phyloP scores from a whole-genome alignment of 805 yeast genomes.

The Lipomyces yamanashiensis region DNA sequence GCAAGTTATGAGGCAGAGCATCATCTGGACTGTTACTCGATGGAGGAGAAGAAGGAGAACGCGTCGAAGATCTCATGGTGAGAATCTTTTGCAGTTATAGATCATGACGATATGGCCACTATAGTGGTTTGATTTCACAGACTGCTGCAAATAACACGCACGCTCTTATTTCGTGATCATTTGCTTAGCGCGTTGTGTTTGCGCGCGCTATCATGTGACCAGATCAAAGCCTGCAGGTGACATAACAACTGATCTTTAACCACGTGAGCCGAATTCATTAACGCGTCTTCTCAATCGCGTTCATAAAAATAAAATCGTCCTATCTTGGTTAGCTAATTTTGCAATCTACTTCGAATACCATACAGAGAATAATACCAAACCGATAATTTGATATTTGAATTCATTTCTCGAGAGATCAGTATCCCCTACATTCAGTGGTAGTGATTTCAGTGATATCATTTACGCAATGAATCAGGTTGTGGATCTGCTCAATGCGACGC shows the following conservation, averaged over 20 bases:
- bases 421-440: neutral
- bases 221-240: neutral
- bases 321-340: no score
- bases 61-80: neutral
- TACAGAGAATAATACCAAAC: neutral
- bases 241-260: neutral
- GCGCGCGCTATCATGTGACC: constrained; percentile 5
- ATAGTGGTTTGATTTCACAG: no score
- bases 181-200: neutral
- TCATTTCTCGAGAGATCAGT: no score
- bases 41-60: neutral
- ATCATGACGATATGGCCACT: no score
- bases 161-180: neutral
- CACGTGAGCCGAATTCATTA: neutral
- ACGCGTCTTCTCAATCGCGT: neutral
- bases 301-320: neutral
- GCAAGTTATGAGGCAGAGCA: neutral
- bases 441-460: neutral
- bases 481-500: constrained; percentile 27
- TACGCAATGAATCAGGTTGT: constrained; percentile 13
- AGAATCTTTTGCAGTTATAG: no score
- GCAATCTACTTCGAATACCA: neutral
- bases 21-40: neutral
- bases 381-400: no score
- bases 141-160: neutral